Percentiles rank a stretch among this genome's conserved stretches.
These are phyloP conservation scores for Alternaria ethzedia DNA, from an alignment of 2,329 filamentous ascomycete species.

Conservation along the genomic window DNA sequence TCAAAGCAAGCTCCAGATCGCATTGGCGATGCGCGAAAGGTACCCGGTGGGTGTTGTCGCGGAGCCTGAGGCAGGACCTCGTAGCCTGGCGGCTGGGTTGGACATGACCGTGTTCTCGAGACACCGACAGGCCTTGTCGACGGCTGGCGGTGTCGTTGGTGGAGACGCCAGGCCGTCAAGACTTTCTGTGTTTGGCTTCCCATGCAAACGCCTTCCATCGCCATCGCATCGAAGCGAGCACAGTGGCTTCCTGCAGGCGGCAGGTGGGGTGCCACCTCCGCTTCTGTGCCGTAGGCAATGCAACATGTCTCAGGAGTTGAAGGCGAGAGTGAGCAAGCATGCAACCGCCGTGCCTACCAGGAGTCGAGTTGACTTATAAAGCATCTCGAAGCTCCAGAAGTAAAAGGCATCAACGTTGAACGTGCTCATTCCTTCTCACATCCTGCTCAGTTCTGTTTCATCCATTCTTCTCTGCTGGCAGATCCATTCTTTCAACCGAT, in stretches of 20 bases:
- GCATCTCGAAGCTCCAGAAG: slow-evolving; percentile 25
- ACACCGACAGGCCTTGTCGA: slow-evolving; percentile 16
- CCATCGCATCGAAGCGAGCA: not conserved
- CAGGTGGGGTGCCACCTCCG: slow-evolving; percentile 10
- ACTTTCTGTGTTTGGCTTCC: slow-evolving; percentile 20
- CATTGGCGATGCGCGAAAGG: not conserved
- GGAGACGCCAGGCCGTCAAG: slow-evolving; percentile 15
- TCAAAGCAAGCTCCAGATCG: not conserved
- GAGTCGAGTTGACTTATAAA: slow-evolving; percentile 33
- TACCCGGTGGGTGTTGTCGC: not conserved
- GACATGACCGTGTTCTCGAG: slow-evolving; percentile 2
- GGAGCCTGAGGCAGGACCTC: not conserved
- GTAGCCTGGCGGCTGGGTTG: not conserved
- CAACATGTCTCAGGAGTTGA: slow-evolving; percentile 25
- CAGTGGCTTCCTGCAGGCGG: slow-evolving; percentile 4
- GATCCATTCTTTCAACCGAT: slow-evolving; percentile 29
- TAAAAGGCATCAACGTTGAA: slow-evolving; percentile 34
- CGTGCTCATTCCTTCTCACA: slow-evolving; percentile 45
- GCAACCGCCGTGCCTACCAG: slow-evolving; percentile 2
- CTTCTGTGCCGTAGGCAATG: slow-evolving; percentile 23
- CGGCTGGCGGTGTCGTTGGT: slow-evolving; percentile 17
- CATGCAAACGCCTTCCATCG: slow-evolving; percentile 5
- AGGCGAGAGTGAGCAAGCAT: slow-evolving; percentile 6
- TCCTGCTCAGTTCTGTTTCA: slow-evolving; percentile 35
- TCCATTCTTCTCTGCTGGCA: slow-evolving; percentile 40